Evolutionary conservation across 495 filamentous ascomycete species (phyloP).

Genomic region (Hypoxylon fragiforme): DNA sequence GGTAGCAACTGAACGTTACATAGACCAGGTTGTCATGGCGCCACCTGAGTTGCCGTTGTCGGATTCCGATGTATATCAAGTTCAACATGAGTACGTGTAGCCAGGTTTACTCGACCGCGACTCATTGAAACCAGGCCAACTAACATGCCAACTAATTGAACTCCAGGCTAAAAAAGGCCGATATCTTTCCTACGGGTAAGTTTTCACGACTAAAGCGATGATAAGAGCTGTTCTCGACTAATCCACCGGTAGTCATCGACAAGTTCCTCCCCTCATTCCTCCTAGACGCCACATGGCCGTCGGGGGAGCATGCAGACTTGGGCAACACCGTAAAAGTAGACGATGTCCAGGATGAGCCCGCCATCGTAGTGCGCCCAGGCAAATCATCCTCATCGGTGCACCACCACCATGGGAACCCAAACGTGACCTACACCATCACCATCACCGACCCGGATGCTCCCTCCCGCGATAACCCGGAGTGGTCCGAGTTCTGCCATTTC

Average conservation of each 20-base stretch:
- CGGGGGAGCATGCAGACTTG: conserved; percentile 49
- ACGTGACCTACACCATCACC: conserved; percentile 45
- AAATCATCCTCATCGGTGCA: conserved; percentile 1
- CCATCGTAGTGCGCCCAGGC: conserved; percentile 42
- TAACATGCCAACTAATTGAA: conserved; percentile 4
- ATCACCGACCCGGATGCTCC: conserved; percentile 75
- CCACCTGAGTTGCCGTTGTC: not conserved
- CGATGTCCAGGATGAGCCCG: conserved; percentile 54
- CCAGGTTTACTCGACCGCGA: not conserved
- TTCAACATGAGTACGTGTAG: conserved; percentile 18
- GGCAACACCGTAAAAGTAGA: conserved; percentile 64
- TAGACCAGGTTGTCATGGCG: conserved; percentile 6
- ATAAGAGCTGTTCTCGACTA: conserved; percentile 1
- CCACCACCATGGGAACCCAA: not conserved
- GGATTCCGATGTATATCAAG: conserved; percentile 16
- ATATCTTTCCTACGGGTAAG: conserved; percentile 62
- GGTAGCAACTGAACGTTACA: not conserved
- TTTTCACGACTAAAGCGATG: not conserved
- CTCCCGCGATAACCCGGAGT: conserved; percentile 63
- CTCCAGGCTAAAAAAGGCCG: conserved; percentile 58
- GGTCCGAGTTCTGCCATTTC: conserved; percentile 76
- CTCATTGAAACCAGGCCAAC: not conserved
- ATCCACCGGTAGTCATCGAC: conserved; percentile 56
- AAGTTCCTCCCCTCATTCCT: conserved; percentile 61
- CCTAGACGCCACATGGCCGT: conserved; percentile 55